Percentiles rank a stretch among this genome's conserved stretches.
Conservation (phyloP, 1,284 basidiomycete species). For the Cystobasidium pallidum region DNA sequence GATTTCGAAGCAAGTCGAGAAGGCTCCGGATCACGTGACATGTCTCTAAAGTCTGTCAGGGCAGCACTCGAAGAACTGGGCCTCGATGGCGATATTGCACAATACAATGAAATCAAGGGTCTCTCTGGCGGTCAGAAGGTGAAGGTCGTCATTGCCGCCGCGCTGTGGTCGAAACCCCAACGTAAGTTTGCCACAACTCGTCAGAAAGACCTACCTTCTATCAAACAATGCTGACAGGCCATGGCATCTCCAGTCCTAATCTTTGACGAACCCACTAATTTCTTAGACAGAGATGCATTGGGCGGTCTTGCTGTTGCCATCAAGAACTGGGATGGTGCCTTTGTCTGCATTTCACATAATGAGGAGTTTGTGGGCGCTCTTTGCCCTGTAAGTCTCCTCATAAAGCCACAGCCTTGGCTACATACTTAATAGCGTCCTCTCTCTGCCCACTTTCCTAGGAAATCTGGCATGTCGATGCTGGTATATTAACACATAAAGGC, state of each 20-base stretch:
- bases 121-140: slow-evolving; percentile 78
- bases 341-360: slow-evolving; percentile 97
- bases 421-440: slow-evolving; percentile 11
- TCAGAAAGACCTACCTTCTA: neutral
- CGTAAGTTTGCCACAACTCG: slow-evolving; percentile 46
- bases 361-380: slow-evolving; percentile 79
- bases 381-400: slow-evolving; percentile 68
- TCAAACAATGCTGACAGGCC: slow-evolving; percentile 24
- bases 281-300: slow-evolving; percentile 73
- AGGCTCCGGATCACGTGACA: slow-evolving; percentile 86
- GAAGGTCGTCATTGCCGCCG: slow-evolving; percentile 87
- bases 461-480: slow-evolving; percentile 69
- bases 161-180: slow-evolving; percentile 93
- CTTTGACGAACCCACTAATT: slow-evolving; percentile 81
- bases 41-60: slow-evolving; percentile 74
- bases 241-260: slow-evolving; percentile 47
- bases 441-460: slow-evolving; percentile 57
- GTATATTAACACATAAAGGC: slow-evolving; percentile 82
- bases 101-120: slow-evolving; percentile 93
- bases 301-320: slow-evolving; percentile 95
- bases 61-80: slow-evolving; percentile 91
- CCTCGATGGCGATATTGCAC: slow-evolving; percentile 93
- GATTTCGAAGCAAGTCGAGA: slow-evolving; percentile 94
- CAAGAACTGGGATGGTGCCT: slow-evolving; percentile 92
- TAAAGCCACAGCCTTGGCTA: slow-evolving; percentile 59